These are phyloP conservation scores for Warburgia ugandensis DNA, from an alignment of 164 flowering plant genomes.

Conservation along the genomic window DNA sequence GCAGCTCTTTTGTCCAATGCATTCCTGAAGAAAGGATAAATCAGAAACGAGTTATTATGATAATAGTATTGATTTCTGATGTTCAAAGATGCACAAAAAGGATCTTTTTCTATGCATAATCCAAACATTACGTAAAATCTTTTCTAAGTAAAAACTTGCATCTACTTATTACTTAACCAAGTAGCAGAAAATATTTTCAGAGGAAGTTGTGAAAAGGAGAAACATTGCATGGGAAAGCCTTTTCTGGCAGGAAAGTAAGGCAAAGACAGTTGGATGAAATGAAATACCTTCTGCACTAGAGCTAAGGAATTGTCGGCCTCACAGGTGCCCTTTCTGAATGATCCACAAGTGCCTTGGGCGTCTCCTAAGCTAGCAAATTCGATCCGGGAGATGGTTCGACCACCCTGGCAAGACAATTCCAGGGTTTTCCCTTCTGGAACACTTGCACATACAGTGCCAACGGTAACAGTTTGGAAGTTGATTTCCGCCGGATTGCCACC, in stretches of 20 bases:
- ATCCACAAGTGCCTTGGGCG: conserved; percentile 40
- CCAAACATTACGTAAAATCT: background rate
- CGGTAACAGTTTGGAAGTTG: conserved; percentile 33
- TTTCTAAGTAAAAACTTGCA: background rate
- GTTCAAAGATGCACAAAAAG: background rate
- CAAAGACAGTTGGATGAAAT: background rate
- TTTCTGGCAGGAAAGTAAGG: background rate
- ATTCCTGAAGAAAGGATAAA: conserved; percentile 25
- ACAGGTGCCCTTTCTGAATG: conserved; percentile 35
- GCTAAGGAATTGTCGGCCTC: conserved; percentile 14
- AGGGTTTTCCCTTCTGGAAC: conserved; percentile 27
- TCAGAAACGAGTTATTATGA: background rate
- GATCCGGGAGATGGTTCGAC: conserved; percentile 28
- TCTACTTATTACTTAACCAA: too few species aligned
- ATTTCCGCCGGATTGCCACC: conserved; percentile 50
- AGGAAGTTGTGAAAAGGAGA: background rate
- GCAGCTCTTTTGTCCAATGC: conserved; percentile 45
- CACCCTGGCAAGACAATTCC: conserved; percentile 41
- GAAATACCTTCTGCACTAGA: conserved; percentile 18
- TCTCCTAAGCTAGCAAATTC: conserved; percentile 55
- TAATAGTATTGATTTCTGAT: background rate
- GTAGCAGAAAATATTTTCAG: background rate
- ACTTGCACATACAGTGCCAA: conserved; percentile 32
- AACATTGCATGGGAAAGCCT: background rate
- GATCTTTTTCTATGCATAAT: background rate